A percentile compares a stretch with the other conserved stretches of the same genome.
These are phyloP conservation scores for Cocos nucifera DNA, from an alignment of 176 grass and related monocot species.

Conservation along the genomic window DNA sequence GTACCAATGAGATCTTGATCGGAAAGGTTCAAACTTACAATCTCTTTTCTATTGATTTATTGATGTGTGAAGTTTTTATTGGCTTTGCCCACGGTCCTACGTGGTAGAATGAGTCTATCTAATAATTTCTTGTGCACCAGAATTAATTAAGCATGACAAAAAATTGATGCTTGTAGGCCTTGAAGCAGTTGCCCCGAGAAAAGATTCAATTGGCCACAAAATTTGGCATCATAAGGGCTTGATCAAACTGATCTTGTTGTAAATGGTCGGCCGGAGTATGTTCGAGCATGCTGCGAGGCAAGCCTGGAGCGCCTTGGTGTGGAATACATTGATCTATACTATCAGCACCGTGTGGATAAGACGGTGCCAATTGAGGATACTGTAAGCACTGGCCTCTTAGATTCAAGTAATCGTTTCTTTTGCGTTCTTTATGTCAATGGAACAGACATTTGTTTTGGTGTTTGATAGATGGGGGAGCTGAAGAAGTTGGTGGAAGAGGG, in stretches of 20 bases:
- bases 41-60: not conserved
- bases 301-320: constrained; percentile 51
- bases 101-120: too few relatives aligned
- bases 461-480: not conserved
- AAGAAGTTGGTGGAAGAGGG: constrained; percentile 17
- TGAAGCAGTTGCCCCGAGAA: constrained; percentile 59
- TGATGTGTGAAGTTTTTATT: not conserved
- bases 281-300: constrained; percentile 57
- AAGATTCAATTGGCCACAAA: constrained; percentile 79
- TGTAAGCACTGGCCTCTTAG: too few relatives aligned
- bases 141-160: not conserved
- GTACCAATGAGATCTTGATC: constrained; percentile 59
- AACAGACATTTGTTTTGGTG: too few relatives aligned
- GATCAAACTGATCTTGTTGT: not conserved
- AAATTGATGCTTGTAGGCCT: not conserved
- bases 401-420: too few relatives aligned
- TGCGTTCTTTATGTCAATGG: too few relatives aligned
- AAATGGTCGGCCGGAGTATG: constrained; percentile 48
- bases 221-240: constrained; percentile 21
- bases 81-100: too few relatives aligned
- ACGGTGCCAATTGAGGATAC: constrained; percentile 42
- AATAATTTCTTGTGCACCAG: not conserved
- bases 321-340: constrained; percentile 66
- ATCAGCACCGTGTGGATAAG: constrained; percentile 56
- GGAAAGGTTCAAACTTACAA: constrained; percentile 37